Conservation (phyloP, 805 yeast genomes). For the Saccharomyces mikatae region DNA sequence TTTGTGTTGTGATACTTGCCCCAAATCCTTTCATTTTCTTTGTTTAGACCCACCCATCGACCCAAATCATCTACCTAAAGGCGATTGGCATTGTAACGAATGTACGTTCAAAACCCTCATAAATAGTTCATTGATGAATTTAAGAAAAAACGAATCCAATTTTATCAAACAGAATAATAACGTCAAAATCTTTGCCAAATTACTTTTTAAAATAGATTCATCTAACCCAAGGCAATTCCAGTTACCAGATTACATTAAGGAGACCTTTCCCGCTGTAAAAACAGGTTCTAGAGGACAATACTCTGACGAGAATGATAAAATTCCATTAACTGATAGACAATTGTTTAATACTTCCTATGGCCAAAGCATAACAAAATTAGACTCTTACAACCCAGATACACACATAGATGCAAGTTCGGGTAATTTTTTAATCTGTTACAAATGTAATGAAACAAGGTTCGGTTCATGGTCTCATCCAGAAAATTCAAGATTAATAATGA, state of each 20-base stretch:
- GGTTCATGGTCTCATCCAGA: constrained; percentile 34
- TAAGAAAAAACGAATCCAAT: constrained; percentile 16
- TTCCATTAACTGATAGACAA: constrained; percentile 34
- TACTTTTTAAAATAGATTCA: constrained; percentile 50
- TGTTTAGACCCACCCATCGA: constrained; percentile 88
- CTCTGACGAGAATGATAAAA: constrained; percentile 45
- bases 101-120: constrained; percentile 40
- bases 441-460: constrained; percentile 66
- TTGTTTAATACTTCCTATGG: constrained; percentile 39
- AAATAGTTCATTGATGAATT: constrained; percentile 11
- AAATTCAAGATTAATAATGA: constrained; percentile 45
- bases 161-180: constrained; percentile 3
- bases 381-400: constrained; percentile 45
- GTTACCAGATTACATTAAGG: constrained; percentile 63
- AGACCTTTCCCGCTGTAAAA: constrained; percentile 62
- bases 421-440: constrained; percentile 60
- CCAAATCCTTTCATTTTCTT: constrained; percentile 81
- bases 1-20: constrained; percentile 90
- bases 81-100: constrained; percentile 81
- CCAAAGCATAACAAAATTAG: constrained; percentile 27
- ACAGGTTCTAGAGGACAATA: constrained; percentile 68
- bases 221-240: constrained; percentile 60
- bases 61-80: constrained; percentile 69
- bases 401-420: constrained; percentile 56
- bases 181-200: constrained; percentile 40